Evolutionary conservation across 2,329 filamentous ascomycete species (phyloP), one percentile per base, ranked within the genome.

Genomic region (Stachybotrys echinatus): DNA sequence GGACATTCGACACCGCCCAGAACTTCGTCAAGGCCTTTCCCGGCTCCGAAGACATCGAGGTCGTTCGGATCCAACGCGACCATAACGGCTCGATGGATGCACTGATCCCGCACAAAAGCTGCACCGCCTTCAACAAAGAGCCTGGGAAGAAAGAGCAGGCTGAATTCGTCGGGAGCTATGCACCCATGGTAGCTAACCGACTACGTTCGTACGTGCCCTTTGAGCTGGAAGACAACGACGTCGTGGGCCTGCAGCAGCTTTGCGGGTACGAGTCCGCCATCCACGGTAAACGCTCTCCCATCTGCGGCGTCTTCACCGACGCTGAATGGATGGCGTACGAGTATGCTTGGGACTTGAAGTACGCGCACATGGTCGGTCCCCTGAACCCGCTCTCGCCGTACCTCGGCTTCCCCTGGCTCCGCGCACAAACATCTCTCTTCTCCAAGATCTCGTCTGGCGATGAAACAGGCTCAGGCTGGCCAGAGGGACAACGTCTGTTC

Each of bases 311-410:
- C 12, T 85, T 86, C 59, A 70, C 73, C 1, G 73, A 80, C 0
- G 75, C 82, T 54, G 82, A 85, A 53, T 85, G 82, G 83, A 76
- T 86, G n/a, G 71, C 71, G 3, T 86, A 83, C 67, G 83, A 86
- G 63, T 86, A 86, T 60, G 74, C 77, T 12, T 81, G 82, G 54
- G 83, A 86, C 54, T 67, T 86, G 54, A 75, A 77, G 58, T 86
- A 85, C 61, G 79, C 81, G 59, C 81, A 84, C 65, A 87, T 87
- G 64, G 70, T 76, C 2, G 85, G 85, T 18, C 87, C 87, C 54
- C 84, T 83, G 5, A 82, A 77, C 54, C 61, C 67, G 0, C 68
- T 81, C 2, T 74, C 80, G 1, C 81, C 81, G 0, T 72, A 73
- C 18, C 72, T 87, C 6, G 85, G 85, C 2, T 76, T 81, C 48